These are phyloP conservation scores for Ramaria rubella DNA, from an alignment of 768 basidiomycete species.

Conservation along the genomic window DNA sequence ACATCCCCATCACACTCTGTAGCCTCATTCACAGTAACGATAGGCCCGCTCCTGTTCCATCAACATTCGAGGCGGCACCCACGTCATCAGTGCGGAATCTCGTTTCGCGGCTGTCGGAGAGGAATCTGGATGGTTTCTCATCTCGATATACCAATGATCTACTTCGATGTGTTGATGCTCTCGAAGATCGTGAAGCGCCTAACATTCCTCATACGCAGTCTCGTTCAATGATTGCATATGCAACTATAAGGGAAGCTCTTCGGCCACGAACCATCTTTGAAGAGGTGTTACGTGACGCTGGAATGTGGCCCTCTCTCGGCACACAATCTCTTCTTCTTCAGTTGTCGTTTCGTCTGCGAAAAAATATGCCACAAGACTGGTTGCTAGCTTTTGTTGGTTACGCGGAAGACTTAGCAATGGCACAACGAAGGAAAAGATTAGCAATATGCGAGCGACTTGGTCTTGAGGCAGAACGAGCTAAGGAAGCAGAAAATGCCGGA, in stretches of 20 bases:
- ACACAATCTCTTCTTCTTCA: constrained; percentile 24
- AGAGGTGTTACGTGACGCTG: constrained; percentile 15
- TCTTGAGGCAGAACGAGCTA: constrained; percentile 27
- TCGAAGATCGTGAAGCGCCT: background rate
- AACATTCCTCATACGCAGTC: background rate
- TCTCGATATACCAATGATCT: background rate
- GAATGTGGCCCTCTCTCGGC: constrained; percentile 36
- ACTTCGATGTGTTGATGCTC: background rate
- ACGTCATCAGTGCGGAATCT: background rate
- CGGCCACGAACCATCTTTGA: constrained; percentile 18
- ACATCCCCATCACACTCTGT: background rate
- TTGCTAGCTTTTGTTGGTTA: constrained; percentile 22
- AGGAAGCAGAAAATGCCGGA: constrained; percentile 23
- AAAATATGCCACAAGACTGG: constrained; percentile 24
- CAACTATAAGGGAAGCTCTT: background rate
- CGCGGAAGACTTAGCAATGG: constrained; percentile 24
- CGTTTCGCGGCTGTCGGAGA: background rate
- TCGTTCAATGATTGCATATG: too few relatives aligned
- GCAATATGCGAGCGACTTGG: constrained; percentile 18
- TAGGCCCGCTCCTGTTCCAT: background rate
- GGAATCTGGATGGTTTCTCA: background rate
- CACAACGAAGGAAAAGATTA: constrained; percentile 35
- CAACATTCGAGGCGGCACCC: background rate
- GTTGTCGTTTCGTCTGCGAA: constrained; percentile 23
- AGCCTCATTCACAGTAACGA: background rate